Conservation (phyloP, 169 alveolate species). For the Cryptosporidium viatorum region DNA sequence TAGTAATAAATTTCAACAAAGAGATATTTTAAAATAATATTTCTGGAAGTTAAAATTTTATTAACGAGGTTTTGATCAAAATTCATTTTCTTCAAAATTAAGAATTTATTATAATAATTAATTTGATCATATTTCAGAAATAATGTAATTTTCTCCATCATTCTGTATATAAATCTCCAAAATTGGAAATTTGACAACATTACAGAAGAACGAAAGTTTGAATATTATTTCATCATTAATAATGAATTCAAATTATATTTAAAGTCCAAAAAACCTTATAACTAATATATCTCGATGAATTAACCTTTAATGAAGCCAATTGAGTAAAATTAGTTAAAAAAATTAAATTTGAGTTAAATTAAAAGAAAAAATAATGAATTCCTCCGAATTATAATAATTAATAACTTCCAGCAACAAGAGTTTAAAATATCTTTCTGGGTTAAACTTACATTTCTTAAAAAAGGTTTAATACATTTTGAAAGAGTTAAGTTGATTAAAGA, state of each 20-base stretch:
- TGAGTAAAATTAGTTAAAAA: too few relatives aligned
- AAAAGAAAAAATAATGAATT: not conserved
- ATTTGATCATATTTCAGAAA: constrained; percentile 15
- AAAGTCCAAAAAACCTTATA: not conserved
- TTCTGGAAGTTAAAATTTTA: not conserved
- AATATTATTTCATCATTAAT: constrained; percentile 33
- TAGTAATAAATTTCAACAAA: not conserved
- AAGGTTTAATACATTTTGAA: constrained; percentile 66
- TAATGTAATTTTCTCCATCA: constrained; percentile 35
- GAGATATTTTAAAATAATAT: not conserved
- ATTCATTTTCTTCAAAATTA: not conserved
- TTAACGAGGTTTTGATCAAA: not conserved
- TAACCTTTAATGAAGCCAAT: too few relatives aligned
- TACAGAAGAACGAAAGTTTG: constrained; percentile 76
- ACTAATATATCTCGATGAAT: too few relatives aligned
- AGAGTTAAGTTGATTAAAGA: constrained; percentile 31
- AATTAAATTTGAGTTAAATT: too few relatives aligned
- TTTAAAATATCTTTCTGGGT: not conserved
- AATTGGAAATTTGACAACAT: constrained; percentile 2
- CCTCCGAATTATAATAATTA: not conserved
- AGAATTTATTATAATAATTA: not conserved
- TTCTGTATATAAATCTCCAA: constrained; percentile 8
- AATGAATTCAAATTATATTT: not conserved
- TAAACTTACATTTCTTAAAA: constrained; percentile 71
- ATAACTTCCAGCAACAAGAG: not conserved